Evolutionary conservation across 495 filamentous ascomycete genomes (phyloP).

Genomic region (Glarea lozoyensis): DNA sequence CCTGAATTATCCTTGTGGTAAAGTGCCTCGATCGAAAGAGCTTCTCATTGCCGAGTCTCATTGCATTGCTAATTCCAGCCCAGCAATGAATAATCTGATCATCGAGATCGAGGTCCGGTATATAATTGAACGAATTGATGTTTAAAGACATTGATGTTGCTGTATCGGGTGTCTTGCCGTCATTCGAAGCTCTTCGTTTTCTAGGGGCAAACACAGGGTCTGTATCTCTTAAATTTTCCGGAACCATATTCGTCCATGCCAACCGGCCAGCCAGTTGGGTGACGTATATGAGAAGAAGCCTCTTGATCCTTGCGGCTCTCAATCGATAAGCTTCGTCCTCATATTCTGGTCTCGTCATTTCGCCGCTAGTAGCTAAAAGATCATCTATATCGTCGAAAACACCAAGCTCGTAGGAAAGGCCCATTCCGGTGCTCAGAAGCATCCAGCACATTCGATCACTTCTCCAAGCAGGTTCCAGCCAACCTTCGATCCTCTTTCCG

Average conservation of each 20-base stretch:
- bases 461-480: constrained; percentile 93
- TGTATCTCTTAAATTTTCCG: constrained; percentile 44
- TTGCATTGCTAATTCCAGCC: constrained; percentile 81
- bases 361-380: constrained; percentile 36
- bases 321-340: constrained; percentile 66
- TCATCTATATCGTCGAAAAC: constrained; percentile 83
- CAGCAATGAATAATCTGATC: constrained; percentile 83
- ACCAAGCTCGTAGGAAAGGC: constrained; percentile 85
- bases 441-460: constrained; percentile 99
- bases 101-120: constrained; percentile 51
- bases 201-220: constrained; percentile 30
- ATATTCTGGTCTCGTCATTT: constrained; percentile 47
- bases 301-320: constrained; percentile 72
- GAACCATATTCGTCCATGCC: constrained; percentile 90
- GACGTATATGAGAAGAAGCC: constrained; percentile 78
- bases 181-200: constrained; percentile 34
- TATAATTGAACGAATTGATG: constrained; percentile 47
- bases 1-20: constrained; percentile 79
- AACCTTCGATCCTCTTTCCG: constrained; percentile 75
- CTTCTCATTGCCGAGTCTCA: constrained; percentile 76
- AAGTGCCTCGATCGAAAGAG: constrained; percentile 76
- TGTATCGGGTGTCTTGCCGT: constrained; percentile 45
- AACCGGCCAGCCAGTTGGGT: constrained; percentile 87
- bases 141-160: constrained; percentile 40
- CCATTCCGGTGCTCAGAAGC: constrained; percentile 82